Evolutionary conservation across 169 alveolate species (phyloP).

Genomic region (Cyclospora cayetanensis): DNA sequence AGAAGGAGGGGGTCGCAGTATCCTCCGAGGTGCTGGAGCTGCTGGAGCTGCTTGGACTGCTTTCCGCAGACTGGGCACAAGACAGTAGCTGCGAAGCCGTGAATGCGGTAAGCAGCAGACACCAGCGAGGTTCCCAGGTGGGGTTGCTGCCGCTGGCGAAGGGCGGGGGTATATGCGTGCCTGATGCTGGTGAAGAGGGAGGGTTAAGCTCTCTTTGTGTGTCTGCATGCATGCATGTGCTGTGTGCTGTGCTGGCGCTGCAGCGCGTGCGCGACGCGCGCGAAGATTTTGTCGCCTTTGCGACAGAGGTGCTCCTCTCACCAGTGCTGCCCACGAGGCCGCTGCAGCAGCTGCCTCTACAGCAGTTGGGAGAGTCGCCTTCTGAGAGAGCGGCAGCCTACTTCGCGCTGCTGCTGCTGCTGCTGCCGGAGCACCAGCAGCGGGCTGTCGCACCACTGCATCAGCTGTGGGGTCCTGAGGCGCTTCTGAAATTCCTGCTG

Average conservation of each 20-base stretch:
- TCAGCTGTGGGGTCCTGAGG: not conserved
- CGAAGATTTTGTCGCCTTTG: not conserved
- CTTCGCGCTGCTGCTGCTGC: constrained; percentile 3
- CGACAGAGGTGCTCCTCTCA: not conserved
- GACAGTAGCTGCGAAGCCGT: not conserved
- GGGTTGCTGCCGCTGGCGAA: not conserved
- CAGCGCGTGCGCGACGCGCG: not conserved
- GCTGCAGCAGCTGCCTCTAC: not conserved
- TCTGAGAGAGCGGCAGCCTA: not conserved
- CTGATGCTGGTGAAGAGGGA: not conserved
- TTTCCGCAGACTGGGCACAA: not conserved
- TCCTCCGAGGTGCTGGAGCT: not conserved
- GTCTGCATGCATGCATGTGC: not conserved
- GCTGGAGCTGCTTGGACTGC: constrained; percentile 10
- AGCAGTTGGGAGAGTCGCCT: not conserved
- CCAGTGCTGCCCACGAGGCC: not conserved
- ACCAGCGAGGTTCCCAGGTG: not conserved
- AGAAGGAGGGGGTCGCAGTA: too few species aligned
- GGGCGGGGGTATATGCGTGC: too few species aligned
- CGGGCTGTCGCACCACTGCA: not conserved
- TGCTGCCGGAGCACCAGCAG: constrained; percentile 19
- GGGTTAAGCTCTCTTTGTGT: not conserved
- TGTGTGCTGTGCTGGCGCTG: not conserved
- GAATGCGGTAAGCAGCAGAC: not conserved
- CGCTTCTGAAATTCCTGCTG: not conserved